Evolutionary conservation across 2,329 filamentous ascomycete genomes (phyloP).

Genomic region (Thielaviopsis musarum): DNA sequence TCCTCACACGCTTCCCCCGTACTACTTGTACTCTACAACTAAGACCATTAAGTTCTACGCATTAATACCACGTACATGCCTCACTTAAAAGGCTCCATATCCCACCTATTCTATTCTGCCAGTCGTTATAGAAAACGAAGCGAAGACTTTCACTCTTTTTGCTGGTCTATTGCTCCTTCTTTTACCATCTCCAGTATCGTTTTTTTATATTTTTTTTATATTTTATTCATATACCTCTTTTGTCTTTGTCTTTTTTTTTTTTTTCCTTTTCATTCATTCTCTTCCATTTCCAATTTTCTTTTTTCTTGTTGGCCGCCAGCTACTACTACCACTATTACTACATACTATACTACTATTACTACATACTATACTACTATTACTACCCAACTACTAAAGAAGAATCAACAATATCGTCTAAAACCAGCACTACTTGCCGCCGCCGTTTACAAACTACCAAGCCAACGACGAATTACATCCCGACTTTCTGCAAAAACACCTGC

Average conservation of each 20-base stretch:
- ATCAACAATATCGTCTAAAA: no score
- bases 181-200: not conserved
- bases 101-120: not conserved
- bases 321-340: not conserved
- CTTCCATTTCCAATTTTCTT: no score
- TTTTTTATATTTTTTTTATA: not conserved
- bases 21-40: no score
- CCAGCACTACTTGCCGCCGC: no score
- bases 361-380: not conserved
- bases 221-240: no score
- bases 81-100: not conserved
- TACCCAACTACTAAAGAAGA: not conserved
- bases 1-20: not conserved
- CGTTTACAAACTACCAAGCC: no score
- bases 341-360: not conserved
- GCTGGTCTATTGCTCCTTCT: conserved; percentile 8
- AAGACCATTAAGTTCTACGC: no score
- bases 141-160: not conserved
- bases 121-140: not conserved
- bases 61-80: no score
- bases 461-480: no score
- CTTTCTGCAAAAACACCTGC: no score
- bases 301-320: not conserved
- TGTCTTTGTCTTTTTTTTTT: not conserved
- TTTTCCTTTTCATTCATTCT: not conserved